phyloP scores from a whole-genome alignment of 2,329 filamentous ascomycete genomes.

The Aureobasidium uvarum region DNA sequence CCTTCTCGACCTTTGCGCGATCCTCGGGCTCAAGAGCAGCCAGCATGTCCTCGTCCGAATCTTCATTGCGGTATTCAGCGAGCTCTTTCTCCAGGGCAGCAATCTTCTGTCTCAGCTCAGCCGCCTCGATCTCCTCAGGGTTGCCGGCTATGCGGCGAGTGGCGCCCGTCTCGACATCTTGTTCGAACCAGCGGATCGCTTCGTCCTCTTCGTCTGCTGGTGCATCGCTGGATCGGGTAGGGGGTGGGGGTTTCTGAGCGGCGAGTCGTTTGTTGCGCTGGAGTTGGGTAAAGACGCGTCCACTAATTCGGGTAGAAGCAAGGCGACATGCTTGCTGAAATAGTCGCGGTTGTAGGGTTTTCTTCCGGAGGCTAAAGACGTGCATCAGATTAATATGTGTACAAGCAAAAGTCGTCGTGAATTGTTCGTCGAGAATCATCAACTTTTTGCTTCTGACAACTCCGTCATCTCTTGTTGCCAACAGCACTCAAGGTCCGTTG shows the following conservation, averaged over 20 bases:
- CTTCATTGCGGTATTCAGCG: slow-evolving; percentile 25
- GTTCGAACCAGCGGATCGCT: slow-evolving; percentile 29
- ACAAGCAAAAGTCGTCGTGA: neutral
- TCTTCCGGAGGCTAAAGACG: slow-evolving; percentile 27
- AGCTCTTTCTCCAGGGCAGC: slow-evolving; percentile 29
- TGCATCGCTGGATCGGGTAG: no score
- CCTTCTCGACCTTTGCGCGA: slow-evolving; percentile 25
- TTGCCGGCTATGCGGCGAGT: slow-evolving; percentile 26
- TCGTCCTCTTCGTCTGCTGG: slow-evolving; percentile 22
- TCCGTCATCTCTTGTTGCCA: slow-evolving; percentile 18
- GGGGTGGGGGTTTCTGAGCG: neutral
- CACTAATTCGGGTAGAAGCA: slow-evolving; percentile 23
- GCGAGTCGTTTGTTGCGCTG: neutral
- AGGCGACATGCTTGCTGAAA: slow-evolving; percentile 31
- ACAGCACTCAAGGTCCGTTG: neutral
- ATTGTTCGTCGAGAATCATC: neutral
- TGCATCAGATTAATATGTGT: slow-evolving; percentile 26
- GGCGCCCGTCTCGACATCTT: slow-evolving; percentile 30
- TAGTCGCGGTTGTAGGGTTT: slow-evolving; percentile 27
- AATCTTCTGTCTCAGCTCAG: slow-evolving; percentile 29
- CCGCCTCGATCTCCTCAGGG: slow-evolving; percentile 29
- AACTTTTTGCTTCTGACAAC: slow-evolving; percentile 21
- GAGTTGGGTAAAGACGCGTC: neutral
- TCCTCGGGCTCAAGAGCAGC: slow-evolving; percentile 27
- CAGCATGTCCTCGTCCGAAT: slow-evolving; percentile 28